Percentiles rank a stretch among this genome's conserved stretches.
These are phyloP conservation scores for Dothideomycetes sp. DNA, from an alignment of 2,329 filamentous ascomycete genomes.

Conservation along the genomic window DNA sequence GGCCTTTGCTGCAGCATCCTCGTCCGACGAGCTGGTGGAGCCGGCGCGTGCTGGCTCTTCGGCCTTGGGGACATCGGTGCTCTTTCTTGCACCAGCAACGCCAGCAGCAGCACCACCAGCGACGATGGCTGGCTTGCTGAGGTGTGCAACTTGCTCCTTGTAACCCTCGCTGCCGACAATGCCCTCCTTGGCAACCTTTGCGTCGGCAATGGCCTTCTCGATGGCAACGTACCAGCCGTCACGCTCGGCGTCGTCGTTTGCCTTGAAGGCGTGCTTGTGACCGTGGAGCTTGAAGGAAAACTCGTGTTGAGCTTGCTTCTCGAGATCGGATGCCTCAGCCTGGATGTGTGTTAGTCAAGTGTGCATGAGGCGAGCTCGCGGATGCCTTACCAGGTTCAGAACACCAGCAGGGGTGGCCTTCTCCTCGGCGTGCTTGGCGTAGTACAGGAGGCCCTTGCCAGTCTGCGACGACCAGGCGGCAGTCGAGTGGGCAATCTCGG, in stretches of 20 bases:
- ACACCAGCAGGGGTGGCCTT: slow-evolving; percentile 72
- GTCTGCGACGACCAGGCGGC: slow-evolving; percentile 87
- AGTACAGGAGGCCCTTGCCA: slow-evolving; percentile 89
- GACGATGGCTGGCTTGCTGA: slow-evolving; percentile 25
- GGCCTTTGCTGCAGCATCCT: slow-evolving; percentile 32
- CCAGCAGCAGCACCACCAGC: slow-evolving; percentile 22
- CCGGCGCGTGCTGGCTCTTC: slow-evolving; percentile 14
- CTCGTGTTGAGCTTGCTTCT: slow-evolving; percentile 64
- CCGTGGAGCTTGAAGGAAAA: slow-evolving; percentile 78
- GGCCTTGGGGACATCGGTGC: slow-evolving; percentile 21
- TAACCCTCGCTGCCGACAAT: slow-evolving; percentile 74
- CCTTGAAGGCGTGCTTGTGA: slow-evolving; percentile 93
- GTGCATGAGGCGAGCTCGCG: slow-evolving; percentile 1
- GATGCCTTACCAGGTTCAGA: slow-evolving; percentile 64
- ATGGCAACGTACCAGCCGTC: slow-evolving; percentile 85
- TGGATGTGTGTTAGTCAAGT: slow-evolving; percentile 38
- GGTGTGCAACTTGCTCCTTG: slow-evolving; percentile 72
- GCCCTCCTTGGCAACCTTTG: slow-evolving; percentile 65
- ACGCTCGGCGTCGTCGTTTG: slow-evolving; percentile 60
- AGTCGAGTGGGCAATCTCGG: slow-evolving; percentile 63
- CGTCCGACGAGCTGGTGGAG: slow-evolving; percentile 27
- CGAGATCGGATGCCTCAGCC: slow-evolving; percentile 59
- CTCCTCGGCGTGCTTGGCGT: slow-evolving; percentile 71
- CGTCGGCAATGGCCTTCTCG: slow-evolving; percentile 72
- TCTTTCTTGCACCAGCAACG: slow-evolving; percentile 27